These are phyloP conservation scores for Byssothecium circinans DNA, from an alignment of 2,329 filamentous ascomycete genomes.

Conservation along the genomic window DNA sequence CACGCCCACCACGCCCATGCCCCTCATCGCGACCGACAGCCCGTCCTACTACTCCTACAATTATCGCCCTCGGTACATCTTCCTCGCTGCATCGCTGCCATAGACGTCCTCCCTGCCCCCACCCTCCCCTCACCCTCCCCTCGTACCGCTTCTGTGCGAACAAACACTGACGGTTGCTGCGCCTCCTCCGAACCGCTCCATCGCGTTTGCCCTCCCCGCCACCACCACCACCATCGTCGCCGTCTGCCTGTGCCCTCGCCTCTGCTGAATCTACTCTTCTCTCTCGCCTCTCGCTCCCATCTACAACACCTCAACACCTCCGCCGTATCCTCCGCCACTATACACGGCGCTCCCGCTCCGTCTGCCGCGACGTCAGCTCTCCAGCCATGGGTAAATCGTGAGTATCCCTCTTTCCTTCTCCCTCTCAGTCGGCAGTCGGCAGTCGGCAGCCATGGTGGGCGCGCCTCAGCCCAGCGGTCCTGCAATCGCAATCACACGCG, in stretches of 20 bases:
- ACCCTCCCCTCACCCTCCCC: neutral
- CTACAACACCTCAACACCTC: neutral
- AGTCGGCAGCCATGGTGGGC: neutral
- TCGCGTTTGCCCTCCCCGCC: no score
- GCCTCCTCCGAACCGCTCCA: no score
- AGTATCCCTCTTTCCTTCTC: conserved; percentile 19
- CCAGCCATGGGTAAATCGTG: conserved; percentile 47
- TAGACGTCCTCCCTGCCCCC: neutral
- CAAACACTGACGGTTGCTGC: no score
- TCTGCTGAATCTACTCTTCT: neutral
- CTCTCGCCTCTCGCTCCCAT: neutral
- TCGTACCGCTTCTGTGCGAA: no score
- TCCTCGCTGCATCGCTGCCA: no score
- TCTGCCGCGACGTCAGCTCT: neutral
- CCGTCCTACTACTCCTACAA: no score
- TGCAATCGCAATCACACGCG: neutral
- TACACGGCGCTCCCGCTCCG: neutral
- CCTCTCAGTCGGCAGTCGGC: conserved; percentile 3
- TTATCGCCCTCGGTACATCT: no score
- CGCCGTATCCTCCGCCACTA: neutral
- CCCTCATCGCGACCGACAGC: no score
- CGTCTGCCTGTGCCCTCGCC: neutral
- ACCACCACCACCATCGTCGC: neutral
- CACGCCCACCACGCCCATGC: no score
- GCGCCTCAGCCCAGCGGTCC: neutral